Base-by-base conservation (phyloP, 2,329 filamentous ascomycete species). In the Calonectria honghensis region DNA sequence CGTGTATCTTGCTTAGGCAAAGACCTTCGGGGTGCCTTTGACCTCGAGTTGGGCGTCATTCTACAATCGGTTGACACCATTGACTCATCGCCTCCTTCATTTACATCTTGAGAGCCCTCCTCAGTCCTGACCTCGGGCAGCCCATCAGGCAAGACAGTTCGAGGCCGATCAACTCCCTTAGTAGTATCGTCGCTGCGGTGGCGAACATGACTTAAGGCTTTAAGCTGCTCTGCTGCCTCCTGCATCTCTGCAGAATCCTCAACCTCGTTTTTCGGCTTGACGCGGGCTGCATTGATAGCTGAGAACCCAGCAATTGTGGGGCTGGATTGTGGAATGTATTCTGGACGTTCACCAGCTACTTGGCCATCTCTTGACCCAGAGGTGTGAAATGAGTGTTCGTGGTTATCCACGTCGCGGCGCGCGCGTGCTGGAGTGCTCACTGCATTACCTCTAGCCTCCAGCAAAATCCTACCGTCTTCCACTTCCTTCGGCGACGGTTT, bases 191-290 rank as follows among this genome's bases (percentile, higher is more conserved):
- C 89, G 75, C 89, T 90, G 24, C 87, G 81, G 74, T 90, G 90
- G 3, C 91, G 88, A 68, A 93, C 89, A 79, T 93, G 91, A 77
- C 92, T 93, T 52, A 93, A 82, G 2, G 91, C 91, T 79, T 93
- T 93, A 7, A 93, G 86, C 81, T 93, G 91, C 80, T 93, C 91
- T 5, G 92, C 92, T 27, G 92, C 92, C 82, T 93, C 91, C 78
- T 93, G 91, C 91, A 93, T 93, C 83, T 93, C 92, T 11, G 90
- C 91, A n/a, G 91, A 92, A 72, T 93, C 91, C 79, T 93, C 91
- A 7, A 83, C 83, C 18, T 85, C 84, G 14, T 84, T 80, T 70
- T 85, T 86, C 2, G 82, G 74, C 68, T 85, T 85, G 20, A 76
- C 75, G 1, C 81, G 78, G 6, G 74, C 59, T 14, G 72, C 65